phyloP scores from a whole-genome alignment of 208 protist genomes.

The Acanthamoeba castellanii region DNA sequence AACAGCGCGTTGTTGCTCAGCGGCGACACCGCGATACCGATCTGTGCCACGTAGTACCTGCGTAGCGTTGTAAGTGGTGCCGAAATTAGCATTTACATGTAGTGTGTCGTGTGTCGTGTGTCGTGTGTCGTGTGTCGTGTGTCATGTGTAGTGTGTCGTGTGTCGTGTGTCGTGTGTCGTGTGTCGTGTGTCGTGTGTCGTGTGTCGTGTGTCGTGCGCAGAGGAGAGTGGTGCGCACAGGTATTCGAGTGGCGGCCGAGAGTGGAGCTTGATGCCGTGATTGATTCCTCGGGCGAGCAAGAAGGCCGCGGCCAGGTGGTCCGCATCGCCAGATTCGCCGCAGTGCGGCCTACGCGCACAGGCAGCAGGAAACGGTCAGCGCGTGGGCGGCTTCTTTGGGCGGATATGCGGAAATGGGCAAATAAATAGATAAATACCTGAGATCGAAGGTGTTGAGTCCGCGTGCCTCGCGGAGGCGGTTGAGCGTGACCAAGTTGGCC shows the following conservation, averaged over 20 bases:
- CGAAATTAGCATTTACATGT: too few relatives aligned
- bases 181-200: too few relatives aligned
- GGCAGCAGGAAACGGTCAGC: slow-evolving; percentile 88
- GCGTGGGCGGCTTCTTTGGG: too few relatives aligned
- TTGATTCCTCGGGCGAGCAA: slow-evolving; percentile 96
- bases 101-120: background rate
- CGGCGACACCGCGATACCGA: slow-evolving; percentile 99
- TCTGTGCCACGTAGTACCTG: slow-evolving; percentile 97
- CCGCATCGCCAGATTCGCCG: slow-evolving; percentile 94
- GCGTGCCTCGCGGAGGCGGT: slow-evolving; percentile 93
- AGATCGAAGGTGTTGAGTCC: slow-evolving; percentile 81
- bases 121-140: background rate
- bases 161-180: background rate
- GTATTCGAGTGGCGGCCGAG: slow-evolving; percentile 97
- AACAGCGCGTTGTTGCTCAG: slow-evolving; percentile 99
- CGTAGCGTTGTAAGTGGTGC: background rate
- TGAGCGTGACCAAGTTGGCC: slow-evolving; percentile 98
- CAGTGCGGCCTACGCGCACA: slow-evolving; percentile 98
- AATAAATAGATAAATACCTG: background rate
- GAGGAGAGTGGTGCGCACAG: slow-evolving; percentile 88
- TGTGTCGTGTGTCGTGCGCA: background rate
- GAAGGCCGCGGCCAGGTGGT: slow-evolving; percentile 96
- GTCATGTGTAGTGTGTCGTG: too few relatives aligned
- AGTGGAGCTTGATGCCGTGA: slow-evolving; percentile 97
- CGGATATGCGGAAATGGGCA: too few relatives aligned